A percentile compares a stretch with the other conserved stretches of the same genome.
phyloP scores from a whole-genome alignment of 1,284 basidiomycete genomes.

The Apiotrichum domesticum region DNA sequence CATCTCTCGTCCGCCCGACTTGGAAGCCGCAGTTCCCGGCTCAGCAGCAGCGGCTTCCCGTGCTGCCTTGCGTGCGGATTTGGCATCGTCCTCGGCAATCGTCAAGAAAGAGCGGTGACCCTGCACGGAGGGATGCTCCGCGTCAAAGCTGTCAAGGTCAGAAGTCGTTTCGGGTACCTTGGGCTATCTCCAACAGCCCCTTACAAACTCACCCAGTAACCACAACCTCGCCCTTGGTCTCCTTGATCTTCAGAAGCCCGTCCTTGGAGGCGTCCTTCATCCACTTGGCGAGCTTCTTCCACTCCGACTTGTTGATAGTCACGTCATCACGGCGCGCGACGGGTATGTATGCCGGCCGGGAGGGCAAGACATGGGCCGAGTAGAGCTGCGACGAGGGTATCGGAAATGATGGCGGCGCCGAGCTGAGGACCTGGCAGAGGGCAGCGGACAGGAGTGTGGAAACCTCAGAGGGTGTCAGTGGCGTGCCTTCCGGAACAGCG shows the following conservation, averaged over 20 bases:
- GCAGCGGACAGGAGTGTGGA: slow-evolving; percentile 58
- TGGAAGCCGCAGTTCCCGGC: slow-evolving; percentile 19
- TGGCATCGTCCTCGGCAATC: slow-evolving; percentile 55
- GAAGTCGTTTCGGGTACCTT: background rate
- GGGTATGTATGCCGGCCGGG: slow-evolving; percentile 59
- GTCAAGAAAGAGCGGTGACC: slow-evolving; percentile 56
- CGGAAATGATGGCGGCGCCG: slow-evolving; percentile 58
- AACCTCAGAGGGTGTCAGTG: slow-evolving; percentile 50
- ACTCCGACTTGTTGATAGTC: slow-evolving; percentile 47
- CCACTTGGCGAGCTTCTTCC: slow-evolving; percentile 74
- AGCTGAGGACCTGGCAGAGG: slow-evolving; percentile 58
- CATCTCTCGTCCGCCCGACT: slow-evolving; percentile 29
- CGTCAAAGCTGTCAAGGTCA: slow-evolving; percentile 52
- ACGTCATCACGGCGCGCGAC: slow-evolving; percentile 60
- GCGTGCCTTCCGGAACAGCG: slow-evolving; percentile 12
- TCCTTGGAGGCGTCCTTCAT: slow-evolving; percentile 68
- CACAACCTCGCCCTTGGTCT: slow-evolving; percentile 55
- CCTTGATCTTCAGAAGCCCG: slow-evolving; percentile 64
- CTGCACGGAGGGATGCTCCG: slow-evolving; percentile 56
- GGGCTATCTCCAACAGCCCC: no score
- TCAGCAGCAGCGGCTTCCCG: slow-evolving; percentile 50
- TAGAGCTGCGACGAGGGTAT: slow-evolving; percentile 71
- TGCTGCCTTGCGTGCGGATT: slow-evolving; percentile 45
- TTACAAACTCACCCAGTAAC: slow-evolving; percentile 23
- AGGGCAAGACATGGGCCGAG: slow-evolving; percentile 67